These are phyloP conservation scores for Thuja plicata DNA, from an alignment of 83 land plant species.

Conservation along the genomic window DNA sequence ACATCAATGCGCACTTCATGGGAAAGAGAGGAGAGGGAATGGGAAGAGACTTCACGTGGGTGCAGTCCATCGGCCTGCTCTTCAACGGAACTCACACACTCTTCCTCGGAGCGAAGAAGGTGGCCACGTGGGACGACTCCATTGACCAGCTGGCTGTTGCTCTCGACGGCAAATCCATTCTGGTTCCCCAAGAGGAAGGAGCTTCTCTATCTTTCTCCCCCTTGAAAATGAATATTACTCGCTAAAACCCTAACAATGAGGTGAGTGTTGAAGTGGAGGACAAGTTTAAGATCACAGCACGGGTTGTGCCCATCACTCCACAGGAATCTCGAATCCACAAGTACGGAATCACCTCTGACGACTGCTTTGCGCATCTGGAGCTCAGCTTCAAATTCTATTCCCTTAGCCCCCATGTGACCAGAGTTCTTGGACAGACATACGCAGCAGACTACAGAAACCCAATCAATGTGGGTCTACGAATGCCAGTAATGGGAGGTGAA, in stretches of 20 bases:
- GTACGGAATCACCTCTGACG: not conserved
- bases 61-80: constrained; percentile 46
- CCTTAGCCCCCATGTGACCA: constrained; percentile 40
- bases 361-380: constrained; percentile 12
- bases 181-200: constrained; percentile 13
- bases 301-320: too few relatives aligned
- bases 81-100: constrained; percentile 19
- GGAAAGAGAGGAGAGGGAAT: constrained; percentile 46
- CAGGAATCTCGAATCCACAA: too few relatives aligned
- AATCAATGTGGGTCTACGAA: too few relatives aligned
- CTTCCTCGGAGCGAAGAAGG: constrained; percentile 33
- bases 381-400: constrained; percentile 46
- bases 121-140: constrained; percentile 19
- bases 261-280: constrained; percentile 2
- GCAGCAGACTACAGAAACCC: too few relatives aligned
- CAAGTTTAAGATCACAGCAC: not conserved
- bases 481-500: too few relatives aligned
- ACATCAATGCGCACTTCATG: not conserved
- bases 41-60: constrained; percentile 71
- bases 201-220: not conserved
- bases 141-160: constrained; percentile 18
- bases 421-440: constrained; percentile 53
- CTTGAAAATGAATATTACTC: too few relatives aligned
- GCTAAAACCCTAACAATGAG: not conserved
- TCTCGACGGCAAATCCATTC: constrained; percentile 20